These are phyloP conservation scores for Tephrocybe sp. DNA, from an alignment of 768 basidiomycete genomes.

Conservation along the genomic window DNA sequence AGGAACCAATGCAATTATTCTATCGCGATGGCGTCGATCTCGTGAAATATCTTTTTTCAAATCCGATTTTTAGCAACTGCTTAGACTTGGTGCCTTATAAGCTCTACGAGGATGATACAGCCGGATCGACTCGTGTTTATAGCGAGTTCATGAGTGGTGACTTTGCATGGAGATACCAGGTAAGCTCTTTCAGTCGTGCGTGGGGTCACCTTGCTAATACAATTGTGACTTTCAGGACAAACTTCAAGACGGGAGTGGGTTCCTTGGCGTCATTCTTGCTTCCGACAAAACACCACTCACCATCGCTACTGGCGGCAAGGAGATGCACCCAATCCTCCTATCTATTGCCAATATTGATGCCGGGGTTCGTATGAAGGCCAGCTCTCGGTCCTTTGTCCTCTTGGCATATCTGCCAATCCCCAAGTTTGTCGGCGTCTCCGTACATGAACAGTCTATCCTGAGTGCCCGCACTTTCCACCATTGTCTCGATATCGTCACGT, in stretches of 20 bases:
- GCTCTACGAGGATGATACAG: background rate
- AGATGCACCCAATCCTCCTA: background rate
- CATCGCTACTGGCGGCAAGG: too few species aligned
- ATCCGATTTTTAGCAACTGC: background rate
- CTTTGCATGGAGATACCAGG: conserved; percentile 26
- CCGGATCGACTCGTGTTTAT: background rate
- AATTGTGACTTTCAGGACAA: background rate
- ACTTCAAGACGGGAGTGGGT: background rate
- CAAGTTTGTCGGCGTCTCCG: background rate
- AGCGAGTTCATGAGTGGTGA: conserved; percentile 24
- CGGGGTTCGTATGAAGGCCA: background rate
- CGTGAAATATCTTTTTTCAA: background rate
- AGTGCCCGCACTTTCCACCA: background rate
- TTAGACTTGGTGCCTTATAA: background rate
- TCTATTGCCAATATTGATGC: background rate
- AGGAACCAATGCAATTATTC: background rate
- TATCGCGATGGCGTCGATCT: background rate
- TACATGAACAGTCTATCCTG: background rate
- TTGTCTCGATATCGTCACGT: background rate
- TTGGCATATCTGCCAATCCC: background rate
- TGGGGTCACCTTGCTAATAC: background rate
- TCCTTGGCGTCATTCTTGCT: too few species aligned
- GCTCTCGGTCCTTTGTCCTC: background rate
- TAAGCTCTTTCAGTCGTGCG: background rate
- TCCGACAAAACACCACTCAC: too few species aligned